Conservation (phyloP, 1,139 yeast genomes). For the Pneumocystis sp. region DNA sequence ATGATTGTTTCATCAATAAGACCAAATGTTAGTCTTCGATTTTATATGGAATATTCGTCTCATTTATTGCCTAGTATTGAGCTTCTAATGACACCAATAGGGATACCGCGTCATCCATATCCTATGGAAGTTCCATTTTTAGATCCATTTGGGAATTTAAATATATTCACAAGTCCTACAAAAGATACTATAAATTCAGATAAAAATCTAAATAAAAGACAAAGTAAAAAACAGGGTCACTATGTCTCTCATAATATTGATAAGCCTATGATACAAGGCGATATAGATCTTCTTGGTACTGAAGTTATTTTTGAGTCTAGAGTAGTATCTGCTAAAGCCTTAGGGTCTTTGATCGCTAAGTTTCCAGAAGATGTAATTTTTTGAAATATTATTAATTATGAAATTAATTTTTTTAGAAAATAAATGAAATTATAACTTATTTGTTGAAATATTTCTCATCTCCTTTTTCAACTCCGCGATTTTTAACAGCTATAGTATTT, state of each 20-base stretch:
- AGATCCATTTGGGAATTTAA: conserved; percentile 38
- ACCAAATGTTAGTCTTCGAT: neutral
- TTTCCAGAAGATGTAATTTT: conserved; percentile 17
- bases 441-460: conserved; percentile 35
- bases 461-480: conserved; percentile 66
- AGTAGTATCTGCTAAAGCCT: conserved; percentile 58
- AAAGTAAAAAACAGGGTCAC: conserved; percentile 16
- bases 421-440: conserved; percentile 27
- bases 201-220: conserved; percentile 12
- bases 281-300: conserved; percentile 67
- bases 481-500: conserved; percentile 52
- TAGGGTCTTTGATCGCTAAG: conserved; percentile 44
- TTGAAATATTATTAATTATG: conserved; percentile 18
- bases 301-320: conserved; percentile 65
- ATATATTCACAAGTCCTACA: conserved; percentile 47
- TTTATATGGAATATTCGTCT: conserved; percentile 9
- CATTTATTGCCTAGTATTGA: conserved; percentile 52
- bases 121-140: conserved; percentile 49
- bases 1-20: conserved; percentile 23
- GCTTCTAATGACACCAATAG: conserved; percentile 82
- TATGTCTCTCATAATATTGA: conserved; percentile 46
- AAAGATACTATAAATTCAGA: conserved; percentile 11
- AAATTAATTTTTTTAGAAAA: neutral
- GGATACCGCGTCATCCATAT: conserved; percentile 78
- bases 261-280: conserved; percentile 84